A percentile compares a stretch with the other conserved stretches of the same genome.
Evolutionary conservation across 805 yeast genomes (phyloP).

Genomic region (Kodamaea jinghongensis): DNA sequence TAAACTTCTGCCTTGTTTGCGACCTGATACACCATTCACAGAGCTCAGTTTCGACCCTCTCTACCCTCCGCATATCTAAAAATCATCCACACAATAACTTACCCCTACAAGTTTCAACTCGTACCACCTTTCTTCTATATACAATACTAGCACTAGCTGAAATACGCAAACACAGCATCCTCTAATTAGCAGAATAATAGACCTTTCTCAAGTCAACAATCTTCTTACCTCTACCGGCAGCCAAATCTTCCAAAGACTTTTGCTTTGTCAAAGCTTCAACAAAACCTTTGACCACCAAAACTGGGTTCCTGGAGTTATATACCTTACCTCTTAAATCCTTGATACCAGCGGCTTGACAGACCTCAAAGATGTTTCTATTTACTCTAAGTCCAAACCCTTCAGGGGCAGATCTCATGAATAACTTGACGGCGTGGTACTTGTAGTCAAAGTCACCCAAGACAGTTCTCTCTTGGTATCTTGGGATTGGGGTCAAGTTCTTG

Average conservation of each 20-base stretch:
- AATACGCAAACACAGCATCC: too few relatives aligned
- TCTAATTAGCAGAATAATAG: constrained; percentile 54
- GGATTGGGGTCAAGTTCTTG: constrained; percentile 74
- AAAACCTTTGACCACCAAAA: constrained; percentile 91
- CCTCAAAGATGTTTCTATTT: constrained; percentile 83
- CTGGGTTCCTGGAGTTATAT: constrained; percentile 86
- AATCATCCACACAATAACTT: too few relatives aligned
- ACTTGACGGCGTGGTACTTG: constrained; percentile 83
- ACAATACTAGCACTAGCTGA: too few relatives aligned
- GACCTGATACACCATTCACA: too few relatives aligned
- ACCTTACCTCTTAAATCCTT: constrained; percentile 90
- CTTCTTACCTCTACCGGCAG: constrained; percentile 91
- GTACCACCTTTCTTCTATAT: too few relatives aligned
- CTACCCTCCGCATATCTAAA: too few relatives aligned
- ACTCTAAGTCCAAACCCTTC: constrained; percentile 93
- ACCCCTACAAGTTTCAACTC: too few relatives aligned
- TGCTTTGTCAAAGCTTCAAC: constrained; percentile 83
- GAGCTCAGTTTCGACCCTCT: too few relatives aligned
- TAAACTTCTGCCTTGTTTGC: too few relatives aligned
- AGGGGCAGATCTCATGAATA: constrained; percentile 81
- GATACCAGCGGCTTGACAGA: constrained; percentile 91
- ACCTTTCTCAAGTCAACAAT: constrained; percentile 88
- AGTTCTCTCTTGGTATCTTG: constrained; percentile 89
- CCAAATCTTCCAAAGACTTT: constrained; percentile 80
- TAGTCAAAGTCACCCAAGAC: constrained; percentile 78